Base-by-base conservation (phyloP, 257 asterid species). In the Ballota nigra region DNA sequence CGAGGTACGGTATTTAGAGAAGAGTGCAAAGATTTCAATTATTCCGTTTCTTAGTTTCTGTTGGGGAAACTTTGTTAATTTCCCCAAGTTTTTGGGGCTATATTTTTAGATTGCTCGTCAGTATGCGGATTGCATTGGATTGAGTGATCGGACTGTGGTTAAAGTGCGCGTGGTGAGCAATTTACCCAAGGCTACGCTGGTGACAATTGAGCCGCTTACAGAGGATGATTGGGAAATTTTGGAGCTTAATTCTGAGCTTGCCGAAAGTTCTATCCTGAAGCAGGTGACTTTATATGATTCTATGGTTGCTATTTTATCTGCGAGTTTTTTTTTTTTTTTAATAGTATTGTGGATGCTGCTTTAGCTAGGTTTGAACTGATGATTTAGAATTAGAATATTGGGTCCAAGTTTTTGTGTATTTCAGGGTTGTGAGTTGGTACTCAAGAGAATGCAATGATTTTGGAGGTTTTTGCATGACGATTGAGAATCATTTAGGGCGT, bases 211-310 rank as follows among this genome's bases (percentile, higher is more conserved):
- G 80, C 98, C 99, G 1, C 96, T 80, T 40, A 92, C 99, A 1
- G 99, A 92, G 86, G 99, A 95, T 78, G 99, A 92, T 82, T 95
- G 99, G 99, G 99, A 95, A 86, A 85, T 92, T 75, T 71, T 95
- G 87, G 99, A 95, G 84, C 98, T 95, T 63, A 95, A 95, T 79
- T 78, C 99, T 10, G 97, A 92, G 88, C 89, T 83, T 72, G 96
- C 99, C 33, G 97, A 92, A 74, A 80, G 83, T 69, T 81, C 83
- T 68, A 95, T 95, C 70, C 70, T 95, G 88, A 80, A 92, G 85
- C 97, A 95, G 98, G 99, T 91, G 78, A 58, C 65, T 9, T 64
- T 19, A 63, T 78, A 55, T 55, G 58, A 43, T 75, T 22, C 51
- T 28, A 5, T 55, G 67, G 52, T 76, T 65, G 66, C 24, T 57